Percentiles rank a stretch among this genome's conserved stretches.
phyloP scores from a whole-genome alignment of 2,329 filamentous ascomycete genomes.

The Aspergillus pseudoglaucus region DNA sequence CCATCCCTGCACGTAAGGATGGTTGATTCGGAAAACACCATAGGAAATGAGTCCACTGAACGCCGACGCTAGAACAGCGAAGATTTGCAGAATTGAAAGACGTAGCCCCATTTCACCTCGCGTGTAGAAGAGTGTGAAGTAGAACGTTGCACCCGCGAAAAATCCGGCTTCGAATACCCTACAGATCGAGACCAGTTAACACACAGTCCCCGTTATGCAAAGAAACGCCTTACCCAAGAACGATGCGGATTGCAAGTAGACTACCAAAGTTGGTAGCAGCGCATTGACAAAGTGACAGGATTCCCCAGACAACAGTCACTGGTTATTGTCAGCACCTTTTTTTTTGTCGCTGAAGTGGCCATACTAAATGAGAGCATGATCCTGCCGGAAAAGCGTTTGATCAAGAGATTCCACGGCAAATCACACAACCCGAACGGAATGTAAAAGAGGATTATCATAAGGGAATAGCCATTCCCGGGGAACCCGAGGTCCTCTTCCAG shows the following conservation, averaged over 20 bases:
- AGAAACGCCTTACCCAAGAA: conserved; percentile 18
- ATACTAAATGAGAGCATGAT: conserved; percentile 32
- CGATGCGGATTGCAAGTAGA: conserved; percentile 45
- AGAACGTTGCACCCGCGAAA: conserved; percentile 51
- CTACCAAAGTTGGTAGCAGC: conserved; percentile 44
- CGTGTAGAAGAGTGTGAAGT: conserved; percentile 44
- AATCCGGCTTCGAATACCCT: conserved; percentile 46
- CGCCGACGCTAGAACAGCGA: conserved; percentile 35
- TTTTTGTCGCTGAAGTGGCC: background rate
- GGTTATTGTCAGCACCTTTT: conserved; percentile 16
- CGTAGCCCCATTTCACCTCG: conserved; percentile 38
- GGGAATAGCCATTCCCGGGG: conserved; percentile 30
- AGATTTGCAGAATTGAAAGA: conserved; percentile 41
- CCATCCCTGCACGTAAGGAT: conserved; percentile 42
- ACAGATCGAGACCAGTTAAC: background rate
- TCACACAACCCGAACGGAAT: conserved; percentile 47
- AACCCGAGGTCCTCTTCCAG: conserved; percentile 35
- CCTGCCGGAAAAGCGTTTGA: conserved; percentile 37
- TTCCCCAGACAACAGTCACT: conserved; percentile 25
- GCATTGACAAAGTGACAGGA: conserved; percentile 40
- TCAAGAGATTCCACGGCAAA: conserved; percentile 39
- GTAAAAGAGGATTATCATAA: conserved; percentile 44
- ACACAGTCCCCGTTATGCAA: too few relatives aligned
- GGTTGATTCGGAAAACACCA: conserved; percentile 44
- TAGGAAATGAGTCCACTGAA: conserved; percentile 37